A percentile compares a stretch with the other conserved stretches of the same genome.
These are phyloP conservation scores for Paramarasmius palmivorus DNA, from an alignment of 1,284 basidiomycete genomes.

Conservation along the genomic window DNA sequence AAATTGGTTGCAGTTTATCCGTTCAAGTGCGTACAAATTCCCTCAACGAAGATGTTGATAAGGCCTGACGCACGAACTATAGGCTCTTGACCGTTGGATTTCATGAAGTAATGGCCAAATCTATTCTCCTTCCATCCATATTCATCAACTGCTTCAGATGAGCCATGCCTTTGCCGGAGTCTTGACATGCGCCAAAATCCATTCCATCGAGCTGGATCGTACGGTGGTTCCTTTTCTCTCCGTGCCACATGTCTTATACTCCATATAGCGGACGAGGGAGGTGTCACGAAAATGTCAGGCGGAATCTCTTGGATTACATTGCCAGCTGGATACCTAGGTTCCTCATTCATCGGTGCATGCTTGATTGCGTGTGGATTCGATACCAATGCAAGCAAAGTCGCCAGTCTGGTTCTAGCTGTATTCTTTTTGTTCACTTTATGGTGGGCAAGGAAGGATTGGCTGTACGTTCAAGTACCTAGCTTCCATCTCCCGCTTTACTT, in stretches of 20 bases:
- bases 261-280: slow-evolving; percentile 83
- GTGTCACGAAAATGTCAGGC: slow-evolving; percentile 91
- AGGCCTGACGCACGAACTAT: slow-evolving; percentile 6
- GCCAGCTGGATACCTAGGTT: slow-evolving; percentile 92
- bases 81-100: slow-evolving; percentile 85
- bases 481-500: too few species aligned
- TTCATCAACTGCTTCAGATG: slow-evolving; percentile 52
- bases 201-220: slow-evolving; percentile 86
- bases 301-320: slow-evolving; percentile 86
- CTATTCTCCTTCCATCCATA: neutral
- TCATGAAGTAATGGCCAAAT: slow-evolving; percentile 65
- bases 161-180: slow-evolving; percentile 82
- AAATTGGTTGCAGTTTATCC: slow-evolving; percentile 78
- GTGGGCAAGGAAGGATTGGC: slow-evolving; percentile 82
- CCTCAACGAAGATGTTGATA: slow-evolving; percentile 10
- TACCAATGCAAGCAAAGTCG: slow-evolving; percentile 90
- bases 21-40: slow-evolving; percentile 71
- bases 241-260: slow-evolving; percentile 20
- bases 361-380: slow-evolving; percentile 94
- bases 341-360: slow-evolving; percentile 78
- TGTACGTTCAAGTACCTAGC: slow-evolving; percentile 49
- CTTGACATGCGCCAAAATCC: slow-evolving; percentile 89
- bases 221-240: slow-evolving; percentile 28
- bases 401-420: slow-evolving; percentile 77
- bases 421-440: slow-evolving; percentile 94